Percentiles rank a stretch among this genome's conserved stretches.
These are phyloP conservation scores for Halteria grandinella DNA, from an alignment of 73 alveolate species.

Conservation along the genomic window DNA sequence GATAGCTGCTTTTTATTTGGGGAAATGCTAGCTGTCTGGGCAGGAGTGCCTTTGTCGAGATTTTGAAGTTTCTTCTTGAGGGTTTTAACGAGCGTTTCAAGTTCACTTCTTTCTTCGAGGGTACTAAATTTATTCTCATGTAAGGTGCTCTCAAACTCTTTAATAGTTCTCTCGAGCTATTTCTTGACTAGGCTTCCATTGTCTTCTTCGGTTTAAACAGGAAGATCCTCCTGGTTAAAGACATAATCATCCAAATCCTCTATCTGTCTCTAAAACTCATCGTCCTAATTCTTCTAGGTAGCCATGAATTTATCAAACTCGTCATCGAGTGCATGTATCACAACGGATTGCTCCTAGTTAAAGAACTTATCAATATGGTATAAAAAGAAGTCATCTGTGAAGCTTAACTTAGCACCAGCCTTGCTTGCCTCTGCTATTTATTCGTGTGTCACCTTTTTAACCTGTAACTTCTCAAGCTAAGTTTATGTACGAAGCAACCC, in stretches of 20 bases:
- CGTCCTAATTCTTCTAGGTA: neutral
- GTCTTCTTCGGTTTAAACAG: neutral
- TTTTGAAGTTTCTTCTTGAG: neutral
- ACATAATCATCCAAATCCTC: slow-evolving; percentile 31
- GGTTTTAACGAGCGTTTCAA: slow-evolving; percentile 3
- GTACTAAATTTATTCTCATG: neutral
- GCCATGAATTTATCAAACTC: slow-evolving; percentile 6
- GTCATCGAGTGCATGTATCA: slow-evolving; percentile 25
- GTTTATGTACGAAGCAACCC: too few relatives aligned
- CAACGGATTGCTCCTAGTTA: slow-evolving; percentile 3
- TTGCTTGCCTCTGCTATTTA: neutral
- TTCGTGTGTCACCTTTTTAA: too few relatives aligned
- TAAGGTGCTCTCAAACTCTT: slow-evolving; percentile 10
- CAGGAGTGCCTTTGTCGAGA: too few relatives aligned
- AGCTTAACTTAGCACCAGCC: slow-evolving; percentile 3
- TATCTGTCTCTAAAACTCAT: neutral
- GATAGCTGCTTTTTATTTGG: too few relatives aligned
- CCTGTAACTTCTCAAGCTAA: too few relatives aligned
- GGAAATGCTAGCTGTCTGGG: too few relatives aligned
- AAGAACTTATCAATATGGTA: slow-evolving; percentile 34
- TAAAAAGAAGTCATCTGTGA: slow-evolving; percentile 6
- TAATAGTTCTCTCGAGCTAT: neutral
- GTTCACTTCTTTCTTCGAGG: slow-evolving; percentile 10
- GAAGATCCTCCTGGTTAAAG: slow-evolving; percentile 15
- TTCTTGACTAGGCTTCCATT: neutral